These are phyloP conservation scores for Croton laevigatus DNA, from an alignment of 441 rosid genomes.

Conservation along the genomic window DNA sequence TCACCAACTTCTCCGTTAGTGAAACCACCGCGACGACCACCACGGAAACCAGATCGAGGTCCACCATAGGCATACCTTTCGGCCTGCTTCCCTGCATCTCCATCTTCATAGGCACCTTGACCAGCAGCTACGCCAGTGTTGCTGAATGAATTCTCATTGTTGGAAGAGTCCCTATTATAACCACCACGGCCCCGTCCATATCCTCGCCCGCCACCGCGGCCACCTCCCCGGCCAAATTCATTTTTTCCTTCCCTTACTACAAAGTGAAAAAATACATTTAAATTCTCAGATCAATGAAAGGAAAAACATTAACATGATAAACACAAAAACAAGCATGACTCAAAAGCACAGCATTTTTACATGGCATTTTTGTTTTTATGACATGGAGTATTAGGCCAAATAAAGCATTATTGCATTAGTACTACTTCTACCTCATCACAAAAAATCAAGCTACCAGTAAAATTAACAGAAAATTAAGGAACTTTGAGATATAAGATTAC, in stretches of 20 bases:
- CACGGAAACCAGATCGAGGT: slow-evolving; percentile 59
- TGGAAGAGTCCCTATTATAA: slow-evolving; percentile 40
- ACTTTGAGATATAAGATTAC: background rate
- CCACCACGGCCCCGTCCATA: slow-evolving; percentile 53
- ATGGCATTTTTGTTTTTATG: background rate
- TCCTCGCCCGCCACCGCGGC: slow-evolving; percentile 50
- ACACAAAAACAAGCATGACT: background rate
- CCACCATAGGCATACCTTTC: slow-evolving; percentile 61
- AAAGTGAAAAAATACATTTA: background rate
- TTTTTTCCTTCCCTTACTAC: slow-evolving; percentile 52
- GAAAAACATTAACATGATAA: background rate
- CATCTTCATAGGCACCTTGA: slow-evolving; percentile 52
- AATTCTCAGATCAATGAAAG: background rate
- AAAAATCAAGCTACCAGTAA: background rate
- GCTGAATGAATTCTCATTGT: slow-evolving; percentile 23
- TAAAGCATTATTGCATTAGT: background rate
- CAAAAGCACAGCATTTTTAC: background rate
- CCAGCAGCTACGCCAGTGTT: slow-evolving; percentile 27
- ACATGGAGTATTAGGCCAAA: background rate
- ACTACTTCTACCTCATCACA: background rate
- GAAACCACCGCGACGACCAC: slow-evolving; percentile 60
- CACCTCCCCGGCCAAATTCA: slow-evolving; percentile 52
- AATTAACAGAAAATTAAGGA: background rate
- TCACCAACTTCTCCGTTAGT: slow-evolving; percentile 54
- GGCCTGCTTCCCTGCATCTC: slow-evolving; percentile 46